These are phyloP conservation scores for Gynochthodes officinalis DNA, from an alignment of 257 asterid species.

Conservation along the genomic window DNA sequence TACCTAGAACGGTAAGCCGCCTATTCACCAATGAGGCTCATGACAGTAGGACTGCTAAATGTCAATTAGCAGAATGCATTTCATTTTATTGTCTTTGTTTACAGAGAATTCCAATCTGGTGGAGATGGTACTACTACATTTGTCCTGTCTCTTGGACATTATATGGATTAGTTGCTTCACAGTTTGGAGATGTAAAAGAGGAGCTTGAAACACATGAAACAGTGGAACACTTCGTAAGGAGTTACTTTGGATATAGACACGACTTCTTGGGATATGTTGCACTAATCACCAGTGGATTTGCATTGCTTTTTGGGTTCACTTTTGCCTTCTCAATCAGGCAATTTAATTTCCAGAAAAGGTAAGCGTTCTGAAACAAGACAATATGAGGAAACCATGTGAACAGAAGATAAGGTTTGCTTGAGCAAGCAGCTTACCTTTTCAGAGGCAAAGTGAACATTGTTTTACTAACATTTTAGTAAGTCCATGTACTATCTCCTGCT, in stretches of 20 bases:
- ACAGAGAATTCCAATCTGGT: slow-evolving; percentile 45
- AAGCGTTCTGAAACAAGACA: not conserved
- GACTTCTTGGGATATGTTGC: slow-evolving; percentile 36
- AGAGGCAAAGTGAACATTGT: too few species aligned
- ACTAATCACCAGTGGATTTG: slow-evolving; percentile 22
- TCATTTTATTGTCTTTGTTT: not conserved
- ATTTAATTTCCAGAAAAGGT: slow-evolving; percentile 42
- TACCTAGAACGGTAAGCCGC: slow-evolving; percentile 57
- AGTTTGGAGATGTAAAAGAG: slow-evolving; percentile 33
- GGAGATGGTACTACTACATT: slow-evolving; percentile 40
- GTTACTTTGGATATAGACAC: slow-evolving; percentile 31
- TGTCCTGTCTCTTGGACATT: slow-evolving; percentile 41
- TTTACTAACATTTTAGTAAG: too few species aligned
- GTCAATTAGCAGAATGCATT: not conserved
- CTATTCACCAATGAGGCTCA: too few species aligned
- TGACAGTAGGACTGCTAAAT: not conserved
- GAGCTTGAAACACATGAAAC: slow-evolving; percentile 20
- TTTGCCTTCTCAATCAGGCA: slow-evolving; percentile 40
- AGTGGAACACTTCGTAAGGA: slow-evolving; percentile 29
- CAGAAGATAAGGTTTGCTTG: too few species aligned
- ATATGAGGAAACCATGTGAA: too few species aligned
- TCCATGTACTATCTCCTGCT: too few species aligned
- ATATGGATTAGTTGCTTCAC: slow-evolving; percentile 38
- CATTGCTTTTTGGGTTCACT: slow-evolving; percentile 27
- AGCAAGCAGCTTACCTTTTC: too few species aligned